These are phyloP conservation scores for Arthrocladium fulminans DNA, from an alignment of 2,329 filamentous ascomycete genomes.

Conservation along the genomic window DNA sequence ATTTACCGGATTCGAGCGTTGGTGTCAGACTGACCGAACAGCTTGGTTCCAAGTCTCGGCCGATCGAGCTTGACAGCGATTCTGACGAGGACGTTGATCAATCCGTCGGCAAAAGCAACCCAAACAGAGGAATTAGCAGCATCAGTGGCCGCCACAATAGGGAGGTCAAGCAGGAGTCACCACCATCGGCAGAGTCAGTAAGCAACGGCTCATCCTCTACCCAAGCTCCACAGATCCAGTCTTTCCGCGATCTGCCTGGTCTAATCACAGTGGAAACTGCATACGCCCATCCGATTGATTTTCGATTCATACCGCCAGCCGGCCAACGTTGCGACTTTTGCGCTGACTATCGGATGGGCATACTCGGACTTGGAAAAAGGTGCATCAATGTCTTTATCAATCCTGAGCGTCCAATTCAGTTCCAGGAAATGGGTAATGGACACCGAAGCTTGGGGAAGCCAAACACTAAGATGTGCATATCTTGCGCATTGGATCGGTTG, in stretches of 20 bases:
- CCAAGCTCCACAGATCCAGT: neutral
- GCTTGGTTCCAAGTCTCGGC: neutral
- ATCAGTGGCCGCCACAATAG: too few species aligned
- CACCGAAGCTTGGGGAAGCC: constrained; percentile 11
- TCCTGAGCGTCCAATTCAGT: constrained; percentile 1
- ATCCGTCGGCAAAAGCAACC: neutral
- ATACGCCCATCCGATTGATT: constrained; percentile 23
- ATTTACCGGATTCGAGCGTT: neutral
- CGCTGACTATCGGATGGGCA: constrained; percentile 17
- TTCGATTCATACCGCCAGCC: constrained; percentile 11
- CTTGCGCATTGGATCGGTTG: constrained; percentile 17
- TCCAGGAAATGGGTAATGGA: constrained; percentile 16
- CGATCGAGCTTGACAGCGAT: neutral
- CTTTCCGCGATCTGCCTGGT: neutral
- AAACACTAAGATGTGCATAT: constrained; percentile 21
- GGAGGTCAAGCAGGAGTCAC: neutral
- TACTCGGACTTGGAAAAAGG: constrained; percentile 17
- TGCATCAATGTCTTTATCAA: constrained; percentile 13
- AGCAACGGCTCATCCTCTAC: constrained; percentile 4
- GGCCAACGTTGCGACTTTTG: constrained; percentile 19
- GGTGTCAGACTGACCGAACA: neutral
- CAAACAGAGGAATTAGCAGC: neutral
- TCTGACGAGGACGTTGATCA: neutral
- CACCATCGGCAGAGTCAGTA: neutral
- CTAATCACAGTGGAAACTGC: constrained; percentile 10